Evolutionary conservation across 139 green algal species (phyloP).

Genomic region (Coelastrella sp.): DNA sequence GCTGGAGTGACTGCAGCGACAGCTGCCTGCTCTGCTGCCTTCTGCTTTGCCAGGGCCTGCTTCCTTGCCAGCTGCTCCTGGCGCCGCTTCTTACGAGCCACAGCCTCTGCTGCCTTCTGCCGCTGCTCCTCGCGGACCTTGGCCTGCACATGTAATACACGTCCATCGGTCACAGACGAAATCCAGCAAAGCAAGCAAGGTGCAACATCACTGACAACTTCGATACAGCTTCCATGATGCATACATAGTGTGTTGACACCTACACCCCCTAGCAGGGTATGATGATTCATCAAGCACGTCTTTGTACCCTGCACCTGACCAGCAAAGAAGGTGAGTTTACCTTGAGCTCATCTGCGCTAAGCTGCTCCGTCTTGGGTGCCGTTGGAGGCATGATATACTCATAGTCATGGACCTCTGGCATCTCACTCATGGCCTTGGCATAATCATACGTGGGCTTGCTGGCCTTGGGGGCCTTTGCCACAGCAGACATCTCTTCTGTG

Average conservation of each 20-base stretch:
- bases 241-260: no score
- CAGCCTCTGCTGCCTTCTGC: constrained; percentile 54
- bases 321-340: no score
- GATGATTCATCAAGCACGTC: no score
- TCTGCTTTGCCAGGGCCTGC: constrained; percentile 25
- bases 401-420: constrained; percentile 54
- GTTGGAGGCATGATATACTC: constrained; percentile 55
- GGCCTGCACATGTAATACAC: no score
- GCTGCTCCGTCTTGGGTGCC: not conserved
- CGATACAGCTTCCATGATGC: no score
- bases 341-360: constrained; percentile 47
- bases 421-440: constrained; percentile 56
- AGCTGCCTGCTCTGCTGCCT: constrained; percentile 26
- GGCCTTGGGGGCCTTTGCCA: not conserved
- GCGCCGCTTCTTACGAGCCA: constrained; percentile 53
- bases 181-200: no score
- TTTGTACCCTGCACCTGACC: no score
- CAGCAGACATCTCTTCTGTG: constrained; percentile 34
- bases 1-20: not conserved
- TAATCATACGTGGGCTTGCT: not conserved
- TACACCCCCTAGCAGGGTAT: no score
- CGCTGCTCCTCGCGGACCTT: constrained; percentile 55
- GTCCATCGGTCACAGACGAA: no score
- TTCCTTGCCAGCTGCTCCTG: constrained; percentile 49
- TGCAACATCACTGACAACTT: no score